These are phyloP conservation scores for Monosporozyma servazzii DNA, from an alignment of 805 yeast genomes.

Conservation along the genomic window DNA sequence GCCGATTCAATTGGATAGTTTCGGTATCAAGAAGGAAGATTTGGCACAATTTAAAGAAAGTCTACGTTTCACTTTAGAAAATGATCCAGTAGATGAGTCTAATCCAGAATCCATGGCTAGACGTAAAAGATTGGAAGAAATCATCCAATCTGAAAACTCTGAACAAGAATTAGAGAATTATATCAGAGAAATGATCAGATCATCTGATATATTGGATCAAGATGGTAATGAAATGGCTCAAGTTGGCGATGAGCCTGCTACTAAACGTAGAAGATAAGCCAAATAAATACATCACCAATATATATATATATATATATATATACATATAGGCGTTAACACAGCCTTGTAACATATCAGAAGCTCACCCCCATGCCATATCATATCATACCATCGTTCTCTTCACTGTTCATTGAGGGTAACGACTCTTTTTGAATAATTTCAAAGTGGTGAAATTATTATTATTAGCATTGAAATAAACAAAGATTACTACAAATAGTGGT, in stretches of 20 bases:
- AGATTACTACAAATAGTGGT: not conserved
- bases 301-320: not conserved
- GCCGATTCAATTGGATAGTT: conserved; percentile 16
- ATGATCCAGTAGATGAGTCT: conserved; percentile 32
- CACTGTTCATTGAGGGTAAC: not conserved
- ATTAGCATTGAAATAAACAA: not conserved
- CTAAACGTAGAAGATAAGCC: conserved; percentile 9
- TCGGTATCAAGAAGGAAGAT: conserved; percentile 24
- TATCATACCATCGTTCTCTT: not conserved
- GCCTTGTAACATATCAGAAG: not conserved
- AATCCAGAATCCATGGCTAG: conserved; percentile 45
- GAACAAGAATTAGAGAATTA: conserved; percentile 67
- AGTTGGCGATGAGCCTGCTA: conserved; percentile 18
- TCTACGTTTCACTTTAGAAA: conserved; percentile 49
- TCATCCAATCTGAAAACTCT: conserved; percentile 71
- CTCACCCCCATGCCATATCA: not conserved
- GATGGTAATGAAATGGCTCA: conserved; percentile 7
- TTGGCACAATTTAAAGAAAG: conserved; percentile 33
- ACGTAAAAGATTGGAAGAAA: conserved; percentile 55
- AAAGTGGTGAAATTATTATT: not conserved
- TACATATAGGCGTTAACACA: not conserved
- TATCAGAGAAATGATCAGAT: conserved; percentile 56
- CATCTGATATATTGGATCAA: conserved; percentile 32
- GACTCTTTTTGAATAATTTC: not conserved
- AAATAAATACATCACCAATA: too few relatives aligned